phyloP scores from a whole-genome alignment of 352 stramenopile species.

The Phytopythium helicoides region DNA sequence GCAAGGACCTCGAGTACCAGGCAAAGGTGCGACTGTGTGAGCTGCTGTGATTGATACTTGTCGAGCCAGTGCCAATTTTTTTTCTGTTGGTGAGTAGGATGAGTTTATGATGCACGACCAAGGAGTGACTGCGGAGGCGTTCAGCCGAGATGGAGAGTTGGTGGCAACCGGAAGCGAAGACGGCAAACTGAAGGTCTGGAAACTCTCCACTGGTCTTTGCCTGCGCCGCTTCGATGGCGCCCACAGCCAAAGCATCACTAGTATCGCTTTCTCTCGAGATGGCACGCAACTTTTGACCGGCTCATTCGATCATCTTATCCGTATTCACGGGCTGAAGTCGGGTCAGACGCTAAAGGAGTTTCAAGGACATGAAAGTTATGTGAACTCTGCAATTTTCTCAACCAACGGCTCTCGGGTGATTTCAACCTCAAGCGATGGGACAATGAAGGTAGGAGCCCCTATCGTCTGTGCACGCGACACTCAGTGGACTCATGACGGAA shows the following conservation, averaged over 20 bases:
- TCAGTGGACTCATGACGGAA: too few relatives aligned
- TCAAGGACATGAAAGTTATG: conserved; percentile 89
- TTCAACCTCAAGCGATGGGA: conserved; percentile 90
- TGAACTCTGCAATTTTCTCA: conserved; percentile 88
- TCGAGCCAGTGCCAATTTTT: too few relatives aligned
- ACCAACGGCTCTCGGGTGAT: conserved; percentile 73
- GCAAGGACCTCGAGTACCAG: conserved; percentile 94
- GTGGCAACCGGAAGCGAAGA: conserved; percentile 86
- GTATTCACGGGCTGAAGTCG: conserved; percentile 93
- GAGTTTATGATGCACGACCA: conserved; percentile 93
- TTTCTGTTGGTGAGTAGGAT: conserved; percentile 41
- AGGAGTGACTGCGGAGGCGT: conserved; percentile 83
- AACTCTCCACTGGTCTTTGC: conserved; percentile 87
- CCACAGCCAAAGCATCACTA: conserved; percentile 79
- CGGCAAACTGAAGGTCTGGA: conserved; percentile 93
- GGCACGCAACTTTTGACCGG: conserved; percentile 89
- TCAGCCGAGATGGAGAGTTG: conserved; percentile 85
- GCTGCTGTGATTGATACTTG: background rate
- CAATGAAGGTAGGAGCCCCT: conserved; percentile 53
- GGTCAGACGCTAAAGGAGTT: conserved; percentile 94
- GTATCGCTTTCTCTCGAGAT: conserved; percentile 89
- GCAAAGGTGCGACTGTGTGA: conserved; percentile 38
- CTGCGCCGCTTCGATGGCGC: conserved; percentile 88
- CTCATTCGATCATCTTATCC: conserved; percentile 87
- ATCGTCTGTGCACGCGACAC: too few relatives aligned